phyloP scores from a whole-genome alignment of 495 filamentous ascomycete species.

The Hypoxylon subgilvum region DNA sequence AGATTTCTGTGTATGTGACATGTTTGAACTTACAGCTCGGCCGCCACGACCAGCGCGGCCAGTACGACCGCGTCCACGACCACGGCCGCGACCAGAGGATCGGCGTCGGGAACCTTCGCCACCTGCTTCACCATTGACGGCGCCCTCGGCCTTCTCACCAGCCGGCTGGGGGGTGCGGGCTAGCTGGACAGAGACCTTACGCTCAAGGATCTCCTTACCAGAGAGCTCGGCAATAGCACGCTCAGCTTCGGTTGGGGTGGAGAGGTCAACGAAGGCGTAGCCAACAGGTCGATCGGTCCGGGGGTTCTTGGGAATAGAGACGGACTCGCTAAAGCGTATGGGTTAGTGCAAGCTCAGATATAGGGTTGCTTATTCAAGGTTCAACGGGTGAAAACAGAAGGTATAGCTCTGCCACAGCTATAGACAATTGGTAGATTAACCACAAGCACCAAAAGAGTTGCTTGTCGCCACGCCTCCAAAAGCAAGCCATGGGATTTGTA shows the following conservation, averaged over 20 bases:
- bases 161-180: conserved; percentile 94
- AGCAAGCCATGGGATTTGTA: background rate
- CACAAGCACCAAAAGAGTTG: background rate
- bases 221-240: conserved; percentile 92
- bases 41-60: conserved; percentile 78
- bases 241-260: conserved; percentile 89
- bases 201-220: conserved; percentile 93
- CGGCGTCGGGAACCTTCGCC: conserved; percentile 80
- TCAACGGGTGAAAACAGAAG: background rate
- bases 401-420: background rate
- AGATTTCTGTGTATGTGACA: background rate
- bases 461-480: background rate
- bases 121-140: conserved; percentile 69
- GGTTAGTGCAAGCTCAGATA: conserved; percentile 33
- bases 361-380: background rate
- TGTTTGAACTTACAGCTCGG: conserved; percentile 67
- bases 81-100: conserved; percentile 70
- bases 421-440: background rate
- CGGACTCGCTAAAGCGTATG: conserved; percentile 76
- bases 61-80: conserved; percentile 75
- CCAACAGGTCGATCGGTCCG: conserved; percentile 97
- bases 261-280: conserved; percentile 98
- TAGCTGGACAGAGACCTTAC: conserved; percentile 98
- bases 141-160: conserved; percentile 74
- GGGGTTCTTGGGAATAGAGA: conserved; percentile 98